Conservation (phyloP, 2,329 filamentous ascomycete species). For the Aspergillus caelatus region DNA sequence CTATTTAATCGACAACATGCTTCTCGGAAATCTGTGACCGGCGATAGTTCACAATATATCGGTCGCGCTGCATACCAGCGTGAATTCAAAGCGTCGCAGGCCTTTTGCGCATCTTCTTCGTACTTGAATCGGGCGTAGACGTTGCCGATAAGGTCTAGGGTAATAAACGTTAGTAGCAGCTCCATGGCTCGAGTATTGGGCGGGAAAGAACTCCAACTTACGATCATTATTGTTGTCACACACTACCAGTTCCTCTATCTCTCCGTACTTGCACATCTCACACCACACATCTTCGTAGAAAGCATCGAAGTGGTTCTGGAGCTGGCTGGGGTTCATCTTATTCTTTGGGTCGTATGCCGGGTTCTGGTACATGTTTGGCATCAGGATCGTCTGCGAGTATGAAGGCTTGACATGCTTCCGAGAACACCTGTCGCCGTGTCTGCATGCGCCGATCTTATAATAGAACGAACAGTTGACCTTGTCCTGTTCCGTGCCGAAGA, state of each 20-base stretch:
- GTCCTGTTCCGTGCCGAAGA: conserved; percentile 99
- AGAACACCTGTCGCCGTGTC: conserved; percentile 96
- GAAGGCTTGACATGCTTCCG: conserved; percentile 99
- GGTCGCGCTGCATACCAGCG: conserved; percentile 97
- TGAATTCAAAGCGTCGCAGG: conserved; percentile 90
- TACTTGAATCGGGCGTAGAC: conserved; percentile 99
- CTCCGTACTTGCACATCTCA: conserved; percentile 98
- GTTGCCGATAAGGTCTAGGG: conserved; percentile 87
- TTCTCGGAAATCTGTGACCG: conserved; percentile 97
- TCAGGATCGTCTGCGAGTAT: conserved; percentile 95
- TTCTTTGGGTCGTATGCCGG: conserved; percentile 94
- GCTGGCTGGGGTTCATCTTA: conserved; percentile 93
- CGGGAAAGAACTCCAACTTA: conserved; percentile 48
- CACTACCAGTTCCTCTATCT: conserved; percentile 95
- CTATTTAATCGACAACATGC: conserved; percentile 93
- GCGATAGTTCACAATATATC: conserved; percentile 96
- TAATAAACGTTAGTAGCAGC: conserved; percentile 11
- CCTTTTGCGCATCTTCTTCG: conserved; percentile 91
- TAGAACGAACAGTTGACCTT: conserved; percentile 99
- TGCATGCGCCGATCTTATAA: conserved; percentile 99
- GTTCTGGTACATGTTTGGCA: conserved; percentile 99
- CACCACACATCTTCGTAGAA: conserved; percentile 99
- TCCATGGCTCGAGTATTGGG: neutral
- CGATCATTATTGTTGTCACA: conserved; percentile 99
- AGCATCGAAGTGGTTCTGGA: conserved; percentile 99